Evolutionary conservation across 805 yeast genomes (phyloP), one percentile per base, ranked within the genome.

Genomic region (Yarrowia divulgata): DNA sequence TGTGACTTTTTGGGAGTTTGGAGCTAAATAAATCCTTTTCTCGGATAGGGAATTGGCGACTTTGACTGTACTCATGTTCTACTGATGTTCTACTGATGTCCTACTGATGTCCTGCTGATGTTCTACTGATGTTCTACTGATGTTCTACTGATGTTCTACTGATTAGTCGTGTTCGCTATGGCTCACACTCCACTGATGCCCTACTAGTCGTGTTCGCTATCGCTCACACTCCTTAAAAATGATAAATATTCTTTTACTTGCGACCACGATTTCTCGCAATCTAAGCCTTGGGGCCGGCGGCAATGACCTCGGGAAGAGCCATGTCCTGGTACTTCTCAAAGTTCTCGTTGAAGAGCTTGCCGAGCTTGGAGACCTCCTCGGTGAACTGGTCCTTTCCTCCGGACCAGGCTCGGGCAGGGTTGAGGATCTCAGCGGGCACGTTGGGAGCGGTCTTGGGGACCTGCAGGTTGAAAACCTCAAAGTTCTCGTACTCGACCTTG

Each of bases 381-480:
- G 75, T 75, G 79, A 86, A 88, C 73, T 85, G 85, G 16, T 76
- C 83, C 66, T 78, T 74, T 70, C 90, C 89, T 71, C 82, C 85
- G 71, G 84, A 81, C 97, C 97, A 92, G 73, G 89, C 87, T 74
- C 83, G 87, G 70, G 93, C 83, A 72, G 99, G 99, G 81, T 94
- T 93, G 77, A 94, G 85, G 72, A 94, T 79, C 77, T 90, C 93
- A 29, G 84, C 67, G 73, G 99, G 98, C 71, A 94, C 98, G 71
- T 88, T 87, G 29, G 90, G 88, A 75, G 89, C 90, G 49, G 87
- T 75, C 78, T 85, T 91, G 81, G 99, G 99, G 73, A 95, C 87
- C 78, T 87, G 86, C 81, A 94, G 85, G 81, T 91, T 91, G 83
- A 94, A 94, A 57, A 89, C 87, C 73, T 93, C 97, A 82, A 90